phyloP scores from a whole-genome alignment of 805 yeast species.

The Candida multigemmis region DNA sequence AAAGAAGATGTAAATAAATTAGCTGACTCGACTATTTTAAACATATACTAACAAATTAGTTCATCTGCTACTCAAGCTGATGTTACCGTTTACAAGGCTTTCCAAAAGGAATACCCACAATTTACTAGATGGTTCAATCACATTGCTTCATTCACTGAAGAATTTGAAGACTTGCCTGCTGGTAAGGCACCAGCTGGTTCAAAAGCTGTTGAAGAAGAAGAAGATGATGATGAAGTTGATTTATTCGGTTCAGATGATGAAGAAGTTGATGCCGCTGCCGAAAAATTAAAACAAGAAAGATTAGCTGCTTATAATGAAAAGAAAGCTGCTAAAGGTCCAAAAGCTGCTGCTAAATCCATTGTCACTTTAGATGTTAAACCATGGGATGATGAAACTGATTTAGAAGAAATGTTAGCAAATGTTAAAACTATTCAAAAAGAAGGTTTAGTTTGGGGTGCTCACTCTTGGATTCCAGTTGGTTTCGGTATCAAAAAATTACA shows the following conservation, averaged over 20 bases:
- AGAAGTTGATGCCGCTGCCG: slow-evolving; percentile 94
- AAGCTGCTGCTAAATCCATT: slow-evolving; percentile 97
- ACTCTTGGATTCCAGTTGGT: slow-evolving; percentile 93
- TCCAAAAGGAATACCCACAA: slow-evolving; percentile 85
- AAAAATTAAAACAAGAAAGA: slow-evolving; percentile 94
- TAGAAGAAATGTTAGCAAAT: slow-evolving; percentile 78
- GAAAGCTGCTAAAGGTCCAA: slow-evolving; percentile 95
- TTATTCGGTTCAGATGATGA: slow-evolving; percentile 92
- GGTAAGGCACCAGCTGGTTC: slow-evolving; percentile 53
- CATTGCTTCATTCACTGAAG: slow-evolving; percentile 87
- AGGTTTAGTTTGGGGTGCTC: slow-evolving; percentile 98
- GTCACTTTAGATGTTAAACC: slow-evolving; percentile 98
- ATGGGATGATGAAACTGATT: slow-evolving; percentile 99
- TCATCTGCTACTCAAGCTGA: slow-evolving; percentile 92
- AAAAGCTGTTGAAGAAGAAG: slow-evolving; percentile 59
- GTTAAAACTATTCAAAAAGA: slow-evolving; percentile 82
- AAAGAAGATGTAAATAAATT: slow-evolving; percentile 31
- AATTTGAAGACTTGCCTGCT: slow-evolving; percentile 76
- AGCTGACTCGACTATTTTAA: slow-evolving; percentile 9
- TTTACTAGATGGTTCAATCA: slow-evolving; percentile 98
- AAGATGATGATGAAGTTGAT: slow-evolving; percentile 87
- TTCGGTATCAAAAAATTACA: slow-evolving; percentile 99
- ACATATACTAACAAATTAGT: slow-evolving; percentile 34
- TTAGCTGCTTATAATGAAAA: slow-evolving; percentile 95
- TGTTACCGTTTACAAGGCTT: slow-evolving; percentile 88